These are phyloP conservation scores for Candida ponderosae DNA, from an alignment of 805 yeast genomes.

Conservation along the genomic window DNA sequence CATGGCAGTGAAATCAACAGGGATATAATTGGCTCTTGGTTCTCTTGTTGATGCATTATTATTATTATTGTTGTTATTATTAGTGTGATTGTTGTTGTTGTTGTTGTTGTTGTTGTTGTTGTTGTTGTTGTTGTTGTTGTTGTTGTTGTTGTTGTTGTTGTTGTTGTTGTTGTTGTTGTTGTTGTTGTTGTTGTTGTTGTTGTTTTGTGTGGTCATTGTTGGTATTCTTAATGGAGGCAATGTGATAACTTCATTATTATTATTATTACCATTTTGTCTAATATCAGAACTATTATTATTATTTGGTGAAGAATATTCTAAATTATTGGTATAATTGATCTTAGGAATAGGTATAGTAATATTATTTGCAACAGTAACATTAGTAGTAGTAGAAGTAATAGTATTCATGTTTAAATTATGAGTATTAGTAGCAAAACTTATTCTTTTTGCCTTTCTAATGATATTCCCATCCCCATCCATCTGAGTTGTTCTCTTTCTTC, in stretches of 20 bases:
- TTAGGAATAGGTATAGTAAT: no score
- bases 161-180: background rate
- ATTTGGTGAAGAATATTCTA: background rate
- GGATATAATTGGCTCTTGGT: constrained; percentile 10
- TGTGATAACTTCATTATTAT: background rate
- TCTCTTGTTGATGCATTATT: constrained; percentile 7
- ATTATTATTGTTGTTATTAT: constrained; percentile 12
- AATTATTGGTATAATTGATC: background rate
- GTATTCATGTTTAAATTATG: background rate
- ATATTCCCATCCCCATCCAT: background rate
- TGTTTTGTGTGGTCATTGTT: background rate
- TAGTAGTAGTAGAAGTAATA: no score
- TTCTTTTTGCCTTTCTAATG: background rate
- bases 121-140: background rate
- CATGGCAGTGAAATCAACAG: constrained; percentile 33
- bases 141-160: background rate
- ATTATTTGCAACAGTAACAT: no score
- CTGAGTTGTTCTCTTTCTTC: constrained; percentile 47
- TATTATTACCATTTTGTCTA: background rate
- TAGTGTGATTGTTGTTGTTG: background rate
- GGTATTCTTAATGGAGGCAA: background rate
- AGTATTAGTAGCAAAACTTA: background rate
- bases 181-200: constrained; percentile 2
- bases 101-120: background rate
- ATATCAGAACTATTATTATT: constrained; percentile 1